Evolutionary conservation across 2,329 filamentous ascomycete species (phyloP).

Genomic region (Alternaria triticina): DNA sequence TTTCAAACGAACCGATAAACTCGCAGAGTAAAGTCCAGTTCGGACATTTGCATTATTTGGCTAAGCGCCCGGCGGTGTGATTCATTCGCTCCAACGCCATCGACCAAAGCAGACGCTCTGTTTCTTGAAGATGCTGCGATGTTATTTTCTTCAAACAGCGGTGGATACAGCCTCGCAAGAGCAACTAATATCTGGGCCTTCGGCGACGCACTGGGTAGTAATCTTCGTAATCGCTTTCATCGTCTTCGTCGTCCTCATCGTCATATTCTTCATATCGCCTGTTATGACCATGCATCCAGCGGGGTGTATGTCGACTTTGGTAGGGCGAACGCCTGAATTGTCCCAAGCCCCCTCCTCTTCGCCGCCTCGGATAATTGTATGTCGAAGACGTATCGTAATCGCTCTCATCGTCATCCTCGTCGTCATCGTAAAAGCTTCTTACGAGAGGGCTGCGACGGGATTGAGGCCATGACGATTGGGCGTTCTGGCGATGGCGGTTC

Average conservation of each 20-base stretch:
- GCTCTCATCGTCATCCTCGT: constrained; percentile 17
- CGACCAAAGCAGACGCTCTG: background rate
- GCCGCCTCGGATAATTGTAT: background rate
- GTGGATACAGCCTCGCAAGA: background rate
- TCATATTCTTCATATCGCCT: constrained; percentile 18
- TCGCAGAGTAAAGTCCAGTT: background rate
- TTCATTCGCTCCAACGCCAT: background rate
- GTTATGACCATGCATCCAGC: constrained; percentile 4
- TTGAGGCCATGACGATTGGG: constrained; percentile 5
- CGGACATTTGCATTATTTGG: background rate
- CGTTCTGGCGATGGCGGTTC: background rate
- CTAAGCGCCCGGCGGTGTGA: background rate
- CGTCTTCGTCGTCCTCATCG: constrained; percentile 13
- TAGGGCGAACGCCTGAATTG: background rate
- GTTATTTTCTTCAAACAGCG: background rate
- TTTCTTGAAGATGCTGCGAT: background rate
- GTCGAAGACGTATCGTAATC: constrained; percentile 6
- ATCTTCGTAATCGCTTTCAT: constrained; percentile 1
- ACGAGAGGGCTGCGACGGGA: background rate
- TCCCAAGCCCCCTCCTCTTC: background rate
- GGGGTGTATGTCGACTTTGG: background rate
- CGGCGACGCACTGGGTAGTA: background rate
- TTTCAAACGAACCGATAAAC: background rate
- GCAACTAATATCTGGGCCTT: background rate
- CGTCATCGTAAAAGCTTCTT: constrained; percentile 1